These are phyloP conservation scores for Recurvomyces mirabilis DNA, from an alignment of 495 filamentous ascomycete genomes.

Conservation along the genomic window DNA sequence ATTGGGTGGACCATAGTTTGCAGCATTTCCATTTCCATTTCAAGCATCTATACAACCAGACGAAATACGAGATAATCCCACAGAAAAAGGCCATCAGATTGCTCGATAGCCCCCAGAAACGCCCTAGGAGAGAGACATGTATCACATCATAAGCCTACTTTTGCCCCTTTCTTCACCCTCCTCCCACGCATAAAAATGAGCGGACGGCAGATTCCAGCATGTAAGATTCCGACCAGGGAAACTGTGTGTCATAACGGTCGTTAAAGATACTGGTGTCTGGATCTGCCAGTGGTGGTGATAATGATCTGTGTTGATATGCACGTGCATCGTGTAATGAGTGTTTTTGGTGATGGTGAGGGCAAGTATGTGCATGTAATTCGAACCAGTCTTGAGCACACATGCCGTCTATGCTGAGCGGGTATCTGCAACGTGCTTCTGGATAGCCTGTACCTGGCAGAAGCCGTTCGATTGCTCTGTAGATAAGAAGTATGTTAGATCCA, in stretches of 20 bases:
- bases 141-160: constrained; percentile 3
- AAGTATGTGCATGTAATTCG: constrained; percentile 5
- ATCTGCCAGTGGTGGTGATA: constrained; percentile 15
- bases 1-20: too few species aligned
- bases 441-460: constrained; percentile 9
- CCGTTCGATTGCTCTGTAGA: constrained; percentile 14
- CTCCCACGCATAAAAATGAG: too few species aligned
- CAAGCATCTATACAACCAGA: too few species aligned
- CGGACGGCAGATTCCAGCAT: constrained; percentile 11
- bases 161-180: too few species aligned
- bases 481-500: constrained; percentile 8
- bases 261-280: constrained; percentile 2
- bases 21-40: too few species aligned
- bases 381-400: neutral
- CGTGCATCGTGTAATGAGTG: too few species aligned
- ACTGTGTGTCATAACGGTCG: constrained; percentile 11
- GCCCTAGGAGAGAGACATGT: too few species aligned
- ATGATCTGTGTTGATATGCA: neutral
- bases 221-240: neutral
- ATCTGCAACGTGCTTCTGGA: constrained; percentile 13
- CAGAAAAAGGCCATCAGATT: neutral
- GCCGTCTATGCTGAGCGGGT: neutral
- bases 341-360: neutral
- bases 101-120: neutral
- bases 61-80: neutral